Base-by-base conservation (phyloP, 2,329 filamentous ascomycete species). In the Sordariomycetes sp. region DNA sequence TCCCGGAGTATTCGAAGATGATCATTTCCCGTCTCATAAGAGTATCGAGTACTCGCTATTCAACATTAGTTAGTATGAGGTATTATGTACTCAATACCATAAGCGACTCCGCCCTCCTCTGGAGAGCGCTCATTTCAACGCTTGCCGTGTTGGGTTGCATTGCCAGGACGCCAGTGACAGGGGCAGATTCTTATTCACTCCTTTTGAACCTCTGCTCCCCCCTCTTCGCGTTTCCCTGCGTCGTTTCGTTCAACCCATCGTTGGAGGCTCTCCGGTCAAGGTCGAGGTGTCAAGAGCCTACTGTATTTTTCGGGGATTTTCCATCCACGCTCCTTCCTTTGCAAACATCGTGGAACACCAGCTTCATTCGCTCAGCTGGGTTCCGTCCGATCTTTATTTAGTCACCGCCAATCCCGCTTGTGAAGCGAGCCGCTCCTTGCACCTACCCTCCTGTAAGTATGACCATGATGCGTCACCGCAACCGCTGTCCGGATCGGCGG, bases 301-400 rank as follows among this genome's bases (percentile, higher is more conserved):
- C 25, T 43, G 50, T 54, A 16, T 48, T 35, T 48, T 50, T 50
- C 32, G 24, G 43, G 50, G n/a, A 14, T 54, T 34, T 22, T 48
- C 20, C 22, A 12, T 28, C 24, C 37, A 48, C 55, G 28, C 55
- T 43, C 54, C 18, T 48, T 55, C 43, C 43, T 32, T 46, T 28
- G 14, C n/a, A n/a, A n/a, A n/a, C 37, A 54, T 18, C 34, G 22
- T 53, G 57, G 57, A 55, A 59, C 54, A 50, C 48, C 57, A 59
- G 55, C 57, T 59, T 59, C 57, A 59, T 53, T 59, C 57, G 54
- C 55, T 59, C 40, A 59, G 57, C 55, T 59, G 57, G 48, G 50
- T 59, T 55, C 57, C 57, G 57, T 59, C 57, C 57, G 24, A 55
- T 59, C 57, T 55, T 59, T 54, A 37, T 55, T 59, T 54, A 37